Evolutionary conservation across 163 green algal species (phyloP).

Genomic region (Prototheca wickerhamii): DNA sequence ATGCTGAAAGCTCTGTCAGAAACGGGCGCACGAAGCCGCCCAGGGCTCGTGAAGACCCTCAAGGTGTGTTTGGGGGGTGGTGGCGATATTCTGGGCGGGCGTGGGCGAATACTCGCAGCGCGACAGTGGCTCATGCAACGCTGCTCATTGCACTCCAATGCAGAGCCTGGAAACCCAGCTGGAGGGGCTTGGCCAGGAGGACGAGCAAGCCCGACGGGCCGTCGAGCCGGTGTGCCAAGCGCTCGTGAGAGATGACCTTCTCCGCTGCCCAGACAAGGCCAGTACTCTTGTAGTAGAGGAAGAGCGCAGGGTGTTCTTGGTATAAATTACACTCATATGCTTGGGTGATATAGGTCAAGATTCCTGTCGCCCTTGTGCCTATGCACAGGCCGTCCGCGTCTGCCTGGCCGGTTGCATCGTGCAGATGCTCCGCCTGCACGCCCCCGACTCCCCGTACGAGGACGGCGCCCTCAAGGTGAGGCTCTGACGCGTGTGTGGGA

Average conservation of each 20-base stretch:
- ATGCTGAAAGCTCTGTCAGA: no score
- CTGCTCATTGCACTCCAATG: not conserved
- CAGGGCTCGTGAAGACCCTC: no score
- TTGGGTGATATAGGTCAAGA: not conserved
- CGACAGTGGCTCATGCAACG: not conserved
- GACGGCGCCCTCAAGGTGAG: constrained; percentile 32
- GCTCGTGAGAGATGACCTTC: not conserved
- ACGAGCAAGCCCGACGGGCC: not conserved
- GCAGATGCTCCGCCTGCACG: constrained; percentile 50
- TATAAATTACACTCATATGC: not conserved
- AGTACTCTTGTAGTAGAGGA: not conserved
- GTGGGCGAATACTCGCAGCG: not conserved
- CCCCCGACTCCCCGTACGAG: constrained; percentile 52
- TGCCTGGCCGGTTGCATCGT: constrained; percentile 36
- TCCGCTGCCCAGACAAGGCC: not conserved
- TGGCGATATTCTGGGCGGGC: no score
- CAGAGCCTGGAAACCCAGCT: not conserved
- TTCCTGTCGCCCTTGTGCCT: not conserved
- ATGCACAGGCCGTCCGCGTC: constrained; percentile 47
- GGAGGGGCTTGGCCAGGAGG: not conserved
- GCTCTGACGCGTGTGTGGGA: not conserved
- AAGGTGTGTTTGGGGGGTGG: no score
- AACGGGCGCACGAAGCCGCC: no score
- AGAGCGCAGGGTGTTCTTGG: not conserved
- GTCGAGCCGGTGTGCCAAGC: not conserved